Evolutionary conservation across 805 yeast species (phyloP), one percentile per base, ranked within the genome.

Genomic region (Kodamaea restingae): DNA sequence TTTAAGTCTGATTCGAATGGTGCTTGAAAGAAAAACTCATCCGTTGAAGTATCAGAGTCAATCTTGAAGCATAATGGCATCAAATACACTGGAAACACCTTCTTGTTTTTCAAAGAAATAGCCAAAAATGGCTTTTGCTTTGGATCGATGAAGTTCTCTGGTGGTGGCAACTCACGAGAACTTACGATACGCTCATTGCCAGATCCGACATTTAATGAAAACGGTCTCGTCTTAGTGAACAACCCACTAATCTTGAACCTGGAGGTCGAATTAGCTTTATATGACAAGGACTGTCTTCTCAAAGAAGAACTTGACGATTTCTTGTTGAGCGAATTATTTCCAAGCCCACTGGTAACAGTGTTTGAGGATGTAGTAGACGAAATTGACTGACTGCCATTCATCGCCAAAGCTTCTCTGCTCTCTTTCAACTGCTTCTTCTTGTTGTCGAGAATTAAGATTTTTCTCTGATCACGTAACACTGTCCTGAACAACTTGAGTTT

Each of bases 11-110:
- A 44, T 4, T 78, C 81, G 44, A 60, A 66, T 0, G 73, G 54
- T 0, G 91, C 81, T 58, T 91, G 96, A 51, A 90, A 71, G 28
- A 78, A 67, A 52, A 63, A 73, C 41, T 81, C 85, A 10, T 73
- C 74, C 41, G 71, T 62, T 48, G 68, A 50, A 54, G 61, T 47
- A 47, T 65, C 70, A 22, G 65, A 51, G 42, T 69, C 78, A 27
- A 77, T 60, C 45, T 75, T 74, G 59, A 77, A 76, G 32, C 73
- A 65, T 32, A 61, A 60, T 0, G 76, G 76, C 27, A 69, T 51
- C 12, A 73, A 58, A 48, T 76, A 77, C 2, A 76, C 76, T 2
- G 81, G 78, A 59, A 76, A 76, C 4, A 73, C 67, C 35, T 70
- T 60, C 38, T 57, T 60, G 43, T 62, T 67, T 44, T 66, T 70